phyloP scores from a whole-genome alignment of 768 basidiomycete species.

The Tulasnella sp. region DNA sequence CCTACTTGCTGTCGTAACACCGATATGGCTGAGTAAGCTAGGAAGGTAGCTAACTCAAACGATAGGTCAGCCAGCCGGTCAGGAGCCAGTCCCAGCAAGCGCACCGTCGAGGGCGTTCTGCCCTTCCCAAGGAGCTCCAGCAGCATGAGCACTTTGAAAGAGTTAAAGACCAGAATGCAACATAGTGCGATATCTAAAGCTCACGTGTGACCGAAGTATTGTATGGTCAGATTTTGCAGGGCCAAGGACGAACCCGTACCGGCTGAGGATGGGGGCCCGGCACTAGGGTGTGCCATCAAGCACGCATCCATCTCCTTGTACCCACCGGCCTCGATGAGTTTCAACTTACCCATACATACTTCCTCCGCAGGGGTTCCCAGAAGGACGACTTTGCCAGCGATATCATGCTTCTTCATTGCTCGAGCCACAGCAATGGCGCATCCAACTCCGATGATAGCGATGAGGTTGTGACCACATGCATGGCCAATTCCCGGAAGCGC shows the following conservation, averaged over 20 bases:
- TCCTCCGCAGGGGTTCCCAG: slow-evolving; percentile 84
- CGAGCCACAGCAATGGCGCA: slow-evolving; percentile 66
- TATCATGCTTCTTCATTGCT: slow-evolving; percentile 57
- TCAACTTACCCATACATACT: slow-evolving; percentile 68
- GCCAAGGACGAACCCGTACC: slow-evolving; percentile 60
- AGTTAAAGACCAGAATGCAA: background rate
- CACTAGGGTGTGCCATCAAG: slow-evolving; percentile 83
- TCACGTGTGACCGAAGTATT: slow-evolving; percentile 73
- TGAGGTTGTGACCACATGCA: slow-evolving; percentile 74
- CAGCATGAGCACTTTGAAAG: slow-evolving; percentile 63
- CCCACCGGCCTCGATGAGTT: slow-evolving; percentile 65
- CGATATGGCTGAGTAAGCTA: slow-evolving; percentile 75
- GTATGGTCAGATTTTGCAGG: slow-evolving; percentile 54
- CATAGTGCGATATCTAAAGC: slow-evolving; percentile 32
- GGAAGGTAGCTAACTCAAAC: slow-evolving; percentile 53
- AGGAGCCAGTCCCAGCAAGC: background rate
- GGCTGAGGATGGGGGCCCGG: slow-evolving; percentile 66
- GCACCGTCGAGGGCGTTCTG: slow-evolving; percentile 73
- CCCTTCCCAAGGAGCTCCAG: slow-evolving; percentile 82
- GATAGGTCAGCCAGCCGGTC: background rate
- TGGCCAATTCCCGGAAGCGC: slow-evolving; percentile 48
- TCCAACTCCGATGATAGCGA: slow-evolving; percentile 70
- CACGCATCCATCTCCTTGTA: slow-evolving; percentile 76
- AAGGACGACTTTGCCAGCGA: slow-evolving; percentile 64
- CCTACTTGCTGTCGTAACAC: slow-evolving; percentile 85